Evolutionary conservation across 192 early-diverging fungal species (phyloP).

Genomic region (Coemansia sp.): DNA sequence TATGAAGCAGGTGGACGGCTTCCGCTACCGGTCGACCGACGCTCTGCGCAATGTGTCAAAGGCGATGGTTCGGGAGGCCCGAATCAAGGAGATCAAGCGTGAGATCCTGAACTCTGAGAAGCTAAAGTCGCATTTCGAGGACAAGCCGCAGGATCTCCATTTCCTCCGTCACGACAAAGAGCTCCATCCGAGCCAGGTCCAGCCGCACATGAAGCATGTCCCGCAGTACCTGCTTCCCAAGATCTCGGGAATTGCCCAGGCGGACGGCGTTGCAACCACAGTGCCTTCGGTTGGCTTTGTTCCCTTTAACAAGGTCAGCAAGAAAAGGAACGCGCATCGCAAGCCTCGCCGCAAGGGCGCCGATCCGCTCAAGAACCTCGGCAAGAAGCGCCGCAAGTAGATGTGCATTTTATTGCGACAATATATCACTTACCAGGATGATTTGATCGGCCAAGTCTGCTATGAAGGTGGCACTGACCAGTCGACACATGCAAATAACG

Average conservation of each 20-base stretch:
- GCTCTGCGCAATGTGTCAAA: slow-evolving; percentile 75
- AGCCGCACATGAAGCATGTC: slow-evolving; percentile 87
- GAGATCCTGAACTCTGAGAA: slow-evolving; percentile 96
- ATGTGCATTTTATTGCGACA: not conserved
- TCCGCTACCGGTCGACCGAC: slow-evolving; percentile 83
- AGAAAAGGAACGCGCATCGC: slow-evolving; percentile 5
- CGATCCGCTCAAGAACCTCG: slow-evolving; percentile 35
- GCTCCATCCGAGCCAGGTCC: slow-evolving; percentile 74
- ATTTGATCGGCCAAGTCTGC: no score
- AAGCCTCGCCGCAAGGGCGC: slow-evolving; percentile 17
- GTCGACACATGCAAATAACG: no score
- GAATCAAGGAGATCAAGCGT: slow-evolving; percentile 89
- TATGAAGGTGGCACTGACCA: not conserved
- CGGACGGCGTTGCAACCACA: slow-evolving; percentile 29
- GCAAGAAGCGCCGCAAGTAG: slow-evolving; percentile 32
- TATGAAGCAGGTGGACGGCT: slow-evolving; percentile 84
- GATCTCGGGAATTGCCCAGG: slow-evolving; percentile 47
- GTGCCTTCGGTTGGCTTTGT: slow-evolving; percentile 45
- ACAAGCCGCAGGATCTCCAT: slow-evolving; percentile 88
- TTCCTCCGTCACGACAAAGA: slow-evolving; percentile 88
- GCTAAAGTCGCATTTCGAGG: slow-evolving; percentile 94
- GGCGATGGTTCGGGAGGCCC: slow-evolving; percentile 75
- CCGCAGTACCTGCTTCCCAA: slow-evolving; percentile 92
- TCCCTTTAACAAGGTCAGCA: slow-evolving; percentile 40
- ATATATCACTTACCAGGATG: no score